These are phyloP conservation scores for Yamadazyma conglobata DNA, from an alignment of 1,139 yeast species.

Conservation along the genomic window DNA sequence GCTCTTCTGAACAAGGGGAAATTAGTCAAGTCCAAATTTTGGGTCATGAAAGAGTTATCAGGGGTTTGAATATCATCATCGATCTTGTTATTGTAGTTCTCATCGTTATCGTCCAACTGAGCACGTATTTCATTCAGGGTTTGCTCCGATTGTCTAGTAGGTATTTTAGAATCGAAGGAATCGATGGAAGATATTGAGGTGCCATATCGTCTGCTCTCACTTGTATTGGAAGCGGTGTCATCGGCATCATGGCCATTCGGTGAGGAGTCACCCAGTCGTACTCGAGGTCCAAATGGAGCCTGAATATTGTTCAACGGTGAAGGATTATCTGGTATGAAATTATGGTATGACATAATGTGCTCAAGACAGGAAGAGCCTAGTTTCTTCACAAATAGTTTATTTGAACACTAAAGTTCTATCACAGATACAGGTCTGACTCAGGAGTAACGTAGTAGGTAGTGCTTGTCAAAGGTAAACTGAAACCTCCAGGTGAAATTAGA, in stretches of 20 bases:
- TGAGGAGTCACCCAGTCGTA: slow-evolving; percentile 2
- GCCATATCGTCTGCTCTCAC: not conserved
- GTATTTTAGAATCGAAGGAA: too few species aligned
- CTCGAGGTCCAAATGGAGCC: not conserved
- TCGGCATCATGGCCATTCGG: not conserved
- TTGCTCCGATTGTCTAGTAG: too few species aligned
- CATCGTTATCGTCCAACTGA: too few species aligned
- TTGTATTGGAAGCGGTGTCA: not conserved
- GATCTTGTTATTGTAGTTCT: slow-evolving; percentile 11
- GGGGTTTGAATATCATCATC: slow-evolving; percentile 12
- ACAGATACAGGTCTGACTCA: too few species aligned
- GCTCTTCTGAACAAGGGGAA: slow-evolving; percentile 66
- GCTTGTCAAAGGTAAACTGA: too few species aligned
- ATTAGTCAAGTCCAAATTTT: slow-evolving; percentile 34
- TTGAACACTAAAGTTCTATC: too few species aligned
- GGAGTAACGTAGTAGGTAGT: too few species aligned
- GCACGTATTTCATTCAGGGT: too few species aligned
- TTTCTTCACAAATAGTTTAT: too few species aligned
- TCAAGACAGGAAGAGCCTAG: too few species aligned
- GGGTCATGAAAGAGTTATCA: slow-evolving; percentile 42
- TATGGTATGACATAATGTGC: slow-evolving; percentile 5
- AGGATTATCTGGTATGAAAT: slow-evolving; percentile 22
- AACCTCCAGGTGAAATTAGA: too few species aligned
- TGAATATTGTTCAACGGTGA: slow-evolving; percentile 17
- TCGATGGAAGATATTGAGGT: not conserved